Base-by-base conservation (phyloP, 176 grass and related monocot genomes). In the Typha latifolia region DNA sequence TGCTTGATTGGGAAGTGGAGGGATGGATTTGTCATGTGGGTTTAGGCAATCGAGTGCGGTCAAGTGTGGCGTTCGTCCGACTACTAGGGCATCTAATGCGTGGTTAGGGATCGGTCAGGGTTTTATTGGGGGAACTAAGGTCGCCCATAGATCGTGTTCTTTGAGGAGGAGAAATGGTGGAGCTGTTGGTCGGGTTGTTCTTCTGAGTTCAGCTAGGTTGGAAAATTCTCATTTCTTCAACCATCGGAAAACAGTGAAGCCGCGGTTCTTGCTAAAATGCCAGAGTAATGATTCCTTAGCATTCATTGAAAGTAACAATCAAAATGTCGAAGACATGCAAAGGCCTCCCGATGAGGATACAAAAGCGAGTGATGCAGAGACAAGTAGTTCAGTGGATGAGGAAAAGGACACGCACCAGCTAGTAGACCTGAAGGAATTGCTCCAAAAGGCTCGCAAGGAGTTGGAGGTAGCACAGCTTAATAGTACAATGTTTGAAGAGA, bases 401-500 rank as follows among this genome's bases (percentile, higher is more conserved):
- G 87, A 66, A 2, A 86, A 74, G 16, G 66, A 49, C 12, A 31
- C 75, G 13, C 59, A 55, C 0, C 74, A 90, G 0, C 52, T 85
- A 4, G 83, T 90, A 20, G 49, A 22, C 26, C 73, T 99, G 48
- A 48, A 79, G 8, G 94, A 99, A 16, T 34, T 82, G 52, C 81
- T 99, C 24, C 77, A 83, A 4, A 78, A 62, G 53, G 69, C 73
- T 24, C 66, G 56, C 8, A 90, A 85, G 69, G 89, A 93, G 65
- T 83, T 99, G 64, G 83, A 93, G 49, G 86, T 81, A 22, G 89
- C 86, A 12, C 61, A 66, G 66, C 69, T 89, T 53, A 99, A 90
- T 79, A 93, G 94, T 69, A 87, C 86, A 37, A 85, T 89, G 85
- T 99, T 93, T 14, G 94, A 99, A 69, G 86, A 84, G 74, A 93